Conservation (phyloP, 1,139 yeast species). For the Eremothecium cymbalariae region DNA sequence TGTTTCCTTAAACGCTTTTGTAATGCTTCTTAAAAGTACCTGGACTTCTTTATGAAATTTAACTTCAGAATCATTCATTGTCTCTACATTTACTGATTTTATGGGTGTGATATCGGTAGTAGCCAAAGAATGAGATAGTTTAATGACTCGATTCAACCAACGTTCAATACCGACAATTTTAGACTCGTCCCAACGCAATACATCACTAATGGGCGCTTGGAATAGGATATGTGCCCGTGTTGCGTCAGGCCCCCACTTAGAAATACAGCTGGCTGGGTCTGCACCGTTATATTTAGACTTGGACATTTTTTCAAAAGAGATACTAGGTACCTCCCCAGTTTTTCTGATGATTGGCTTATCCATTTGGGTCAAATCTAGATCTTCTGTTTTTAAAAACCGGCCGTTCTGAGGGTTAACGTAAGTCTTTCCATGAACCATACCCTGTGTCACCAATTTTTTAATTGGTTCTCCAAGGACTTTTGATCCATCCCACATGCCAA, state of each 20-base stretch:
- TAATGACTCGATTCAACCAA: constrained; percentile 64
- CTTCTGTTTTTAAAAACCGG: constrained; percentile 68
- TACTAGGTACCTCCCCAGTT: constrained; percentile 44
- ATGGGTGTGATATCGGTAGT: constrained; percentile 12
- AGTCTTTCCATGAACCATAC: constrained; percentile 96
- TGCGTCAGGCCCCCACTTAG: constrained; percentile 86
- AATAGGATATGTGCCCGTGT: constrained; percentile 90
- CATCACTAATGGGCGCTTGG: constrained; percentile 82
- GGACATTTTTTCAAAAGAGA: constrained; percentile 86
- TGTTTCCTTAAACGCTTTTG: constrained; percentile 50
- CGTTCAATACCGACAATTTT: constrained; percentile 82
- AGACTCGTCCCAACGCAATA: constrained; percentile 80
- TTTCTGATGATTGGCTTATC: constrained; percentile 40
- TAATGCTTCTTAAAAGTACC: constrained; percentile 41
- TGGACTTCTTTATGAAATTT: constrained; percentile 52
- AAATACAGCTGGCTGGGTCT: constrained; percentile 73
- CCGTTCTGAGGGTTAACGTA: constrained; percentile 65
- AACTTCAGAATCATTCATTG: constrained; percentile 39
- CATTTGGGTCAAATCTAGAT: constrained; percentile 41
- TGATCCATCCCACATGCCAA: constrained; percentile 53
- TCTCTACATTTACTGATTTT: constrained; percentile 5
- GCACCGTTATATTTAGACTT: constrained; percentile 93
- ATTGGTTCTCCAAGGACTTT: constrained; percentile 67
- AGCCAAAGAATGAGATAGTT: constrained; percentile 32
- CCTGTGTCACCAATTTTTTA: constrained; percentile 74